These are phyloP conservation scores for Physcomitrellopsis africana DNA, from an alignment of 225 moss, liverwort and hornwort species.

Conservation along the genomic window DNA sequence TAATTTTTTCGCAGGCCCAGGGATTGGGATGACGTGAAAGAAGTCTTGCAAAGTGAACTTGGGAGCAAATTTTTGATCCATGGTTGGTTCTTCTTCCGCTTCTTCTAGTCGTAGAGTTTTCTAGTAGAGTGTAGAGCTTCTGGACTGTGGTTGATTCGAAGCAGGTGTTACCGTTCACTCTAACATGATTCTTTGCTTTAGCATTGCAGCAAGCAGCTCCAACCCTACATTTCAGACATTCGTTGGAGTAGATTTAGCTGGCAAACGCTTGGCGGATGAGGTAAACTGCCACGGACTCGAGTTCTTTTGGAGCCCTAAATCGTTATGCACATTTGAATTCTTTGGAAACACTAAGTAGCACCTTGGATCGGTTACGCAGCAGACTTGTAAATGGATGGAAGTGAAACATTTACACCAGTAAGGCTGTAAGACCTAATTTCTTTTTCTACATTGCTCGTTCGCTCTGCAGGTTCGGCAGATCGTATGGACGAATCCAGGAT, in stretches of 20 bases:
- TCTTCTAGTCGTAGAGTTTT: not conserved
- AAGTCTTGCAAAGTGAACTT: slow-evolving; percentile 68
- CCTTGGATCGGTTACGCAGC: not conserved
- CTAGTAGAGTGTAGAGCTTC: not conserved
- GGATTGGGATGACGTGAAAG: slow-evolving; percentile 87
- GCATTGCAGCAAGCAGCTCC: slow-evolving; percentile 73
- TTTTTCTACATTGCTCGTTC: not conserved
- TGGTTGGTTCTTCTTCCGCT: slow-evolving; percentile 46
- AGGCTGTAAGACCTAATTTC: too few species aligned
- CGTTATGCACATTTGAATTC: not conserved
- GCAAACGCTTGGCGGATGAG: slow-evolving; percentile 94
- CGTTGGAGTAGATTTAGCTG: slow-evolving; percentile 84
- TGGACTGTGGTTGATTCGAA: not conserved
- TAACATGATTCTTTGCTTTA: slow-evolving; percentile 12
- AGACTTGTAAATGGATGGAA: not conserved
- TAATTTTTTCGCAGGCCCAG: slow-evolving; percentile 55
- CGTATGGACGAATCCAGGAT: slow-evolving; percentile 60
- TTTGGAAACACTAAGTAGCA: not conserved
- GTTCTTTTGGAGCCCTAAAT: not conserved
- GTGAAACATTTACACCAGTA: not conserved
- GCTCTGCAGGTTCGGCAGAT: slow-evolving; percentile 51
- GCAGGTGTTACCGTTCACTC: not conserved
- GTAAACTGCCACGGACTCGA: slow-evolving; percentile 35
- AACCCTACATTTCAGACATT: slow-evolving; percentile 84
- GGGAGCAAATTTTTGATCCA: slow-evolving; percentile 74